Percentiles rank a stretch among this genome's conserved stretches.
phyloP scores from a whole-genome alignment of 441 rosid species.

The Eruca vesicaria region DNA sequence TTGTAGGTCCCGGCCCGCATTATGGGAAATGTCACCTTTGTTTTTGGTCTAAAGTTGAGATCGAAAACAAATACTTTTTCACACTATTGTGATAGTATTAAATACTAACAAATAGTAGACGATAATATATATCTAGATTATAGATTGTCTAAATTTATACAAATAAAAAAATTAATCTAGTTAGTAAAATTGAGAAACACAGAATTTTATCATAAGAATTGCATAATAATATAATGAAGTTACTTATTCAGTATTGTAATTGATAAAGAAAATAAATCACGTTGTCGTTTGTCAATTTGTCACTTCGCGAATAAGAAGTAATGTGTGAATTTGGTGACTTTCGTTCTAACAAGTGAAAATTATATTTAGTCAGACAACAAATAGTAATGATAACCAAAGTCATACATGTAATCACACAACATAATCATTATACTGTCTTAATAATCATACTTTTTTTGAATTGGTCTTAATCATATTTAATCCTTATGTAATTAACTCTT shows the following conservation, averaged over 20 bases:
- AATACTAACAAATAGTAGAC: not conserved
- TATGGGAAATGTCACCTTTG: conserved; percentile 14
- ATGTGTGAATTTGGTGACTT: not conserved
- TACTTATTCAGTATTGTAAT: not conserved
- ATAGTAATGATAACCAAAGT: conserved; percentile 21
- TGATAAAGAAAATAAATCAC: not conserved
- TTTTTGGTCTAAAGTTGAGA: not conserved
- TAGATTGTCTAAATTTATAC: not conserved
- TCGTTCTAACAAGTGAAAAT: not conserved
- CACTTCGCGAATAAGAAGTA: not conserved
- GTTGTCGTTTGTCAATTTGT: not conserved
- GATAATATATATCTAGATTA: not conserved
- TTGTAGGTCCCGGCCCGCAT: conserved; percentile 27
- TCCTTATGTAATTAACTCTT: not conserved
- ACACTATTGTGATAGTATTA: not conserved
- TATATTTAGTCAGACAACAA: not conserved
- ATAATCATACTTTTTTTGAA: too few relatives aligned
- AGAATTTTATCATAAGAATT: not conserved
- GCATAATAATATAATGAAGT: not conserved
- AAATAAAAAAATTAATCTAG: not conserved
- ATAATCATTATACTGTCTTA: conserved; percentile 10
- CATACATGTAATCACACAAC: conserved; percentile 22
- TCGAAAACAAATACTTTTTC: not conserved
- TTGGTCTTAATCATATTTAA: not conserved
- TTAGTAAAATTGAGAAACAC: not conserved